These are phyloP conservation scores for Hevea brasiliensis DNA, from an alignment of 345 rosid genomes.

Conservation along the genomic window DNA sequence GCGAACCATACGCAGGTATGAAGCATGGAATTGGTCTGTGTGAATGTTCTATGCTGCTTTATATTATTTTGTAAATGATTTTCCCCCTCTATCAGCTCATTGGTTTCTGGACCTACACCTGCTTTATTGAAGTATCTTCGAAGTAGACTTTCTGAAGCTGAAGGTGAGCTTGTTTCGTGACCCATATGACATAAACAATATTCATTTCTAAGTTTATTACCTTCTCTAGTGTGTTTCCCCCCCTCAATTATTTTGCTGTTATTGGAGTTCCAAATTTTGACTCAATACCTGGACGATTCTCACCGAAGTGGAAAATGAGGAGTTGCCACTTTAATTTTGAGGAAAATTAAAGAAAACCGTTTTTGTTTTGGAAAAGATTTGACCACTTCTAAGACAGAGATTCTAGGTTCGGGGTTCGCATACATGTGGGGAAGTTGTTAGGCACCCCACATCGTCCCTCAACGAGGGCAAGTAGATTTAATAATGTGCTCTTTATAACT, in stretches of 20 bases:
- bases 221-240: slow-evolving; percentile 14
- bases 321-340: too few relatives aligned
- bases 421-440: too few relatives aligned
- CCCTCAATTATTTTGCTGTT: slow-evolving; percentile 1
- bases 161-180: slow-evolving; percentile 45
- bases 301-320: too few relatives aligned
- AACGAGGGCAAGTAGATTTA: too few relatives aligned
- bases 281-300: too few relatives aligned
- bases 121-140: slow-evolving; percentile 75
- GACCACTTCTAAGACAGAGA: too few relatives aligned
- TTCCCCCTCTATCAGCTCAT: slow-evolving; percentile 46
- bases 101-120: slow-evolving; percentile 91
- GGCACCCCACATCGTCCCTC: too few relatives aligned
- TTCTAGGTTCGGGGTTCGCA: too few relatives aligned
- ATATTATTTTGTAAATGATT: slow-evolving; percentile 17
- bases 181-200: not conserved
- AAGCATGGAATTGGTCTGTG: slow-evolving; percentile 17
- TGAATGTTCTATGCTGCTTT: slow-evolving; percentile 7
- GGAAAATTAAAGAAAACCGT: too few relatives aligned
- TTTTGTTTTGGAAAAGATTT: too few relatives aligned
- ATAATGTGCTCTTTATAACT: too few relatives aligned
- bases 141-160: slow-evolving; percentile 74
- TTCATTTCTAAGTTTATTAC: not conserved
- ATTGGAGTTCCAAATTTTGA: slow-evolving; percentile 4
- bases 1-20: slow-evolving; percentile 82